Percentiles rank a stretch among this genome's conserved stretches.
These are phyloP conservation scores for Blastocystis sp. DNA, from an alignment of 352 stramenopile species.

Conservation along the genomic window DNA sequence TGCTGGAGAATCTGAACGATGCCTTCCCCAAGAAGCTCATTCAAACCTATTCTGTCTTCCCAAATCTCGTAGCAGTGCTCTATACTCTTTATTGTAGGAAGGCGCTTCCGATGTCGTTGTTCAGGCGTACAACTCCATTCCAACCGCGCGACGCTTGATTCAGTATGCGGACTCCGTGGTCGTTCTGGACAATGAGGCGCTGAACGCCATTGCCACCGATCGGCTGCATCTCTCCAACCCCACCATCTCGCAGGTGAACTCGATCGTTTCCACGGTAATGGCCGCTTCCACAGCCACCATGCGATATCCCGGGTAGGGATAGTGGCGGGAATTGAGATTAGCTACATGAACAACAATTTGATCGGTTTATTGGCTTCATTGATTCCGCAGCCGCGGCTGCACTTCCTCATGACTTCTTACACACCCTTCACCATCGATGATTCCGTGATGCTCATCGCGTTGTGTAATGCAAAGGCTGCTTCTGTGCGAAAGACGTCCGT, in stretches of 20 bases:
- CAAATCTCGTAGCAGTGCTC: neutral
- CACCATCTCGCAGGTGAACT: conserved; percentile 78
- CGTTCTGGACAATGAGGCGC: conserved; percentile 96
- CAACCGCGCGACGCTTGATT: conserved; percentile 94
- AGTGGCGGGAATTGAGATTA: too few species aligned
- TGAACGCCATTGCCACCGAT: conserved; percentile 86
- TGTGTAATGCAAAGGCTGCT: neutral
- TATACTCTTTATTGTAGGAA: neutral
- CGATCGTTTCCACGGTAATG: conserved; percentile 97
- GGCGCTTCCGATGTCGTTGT: conserved; percentile 87
- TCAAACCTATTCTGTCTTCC: conserved; percentile 89
- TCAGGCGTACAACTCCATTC: conserved; percentile 97
- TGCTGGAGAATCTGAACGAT: conserved; percentile 98
- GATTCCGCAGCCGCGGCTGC: conserved; percentile 95
- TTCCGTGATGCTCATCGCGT: neutral
- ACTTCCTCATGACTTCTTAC: conserved; percentile 99
- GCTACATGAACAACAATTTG: conserved; percentile 99
- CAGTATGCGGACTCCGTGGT: conserved; percentile 97
- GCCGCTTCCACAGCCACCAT: conserved; percentile 95
- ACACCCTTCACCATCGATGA: conserved; percentile 81
- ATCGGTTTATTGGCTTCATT: conserved; percentile 93
- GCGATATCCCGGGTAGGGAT: conserved; percentile 75
- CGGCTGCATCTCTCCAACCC: conserved; percentile 88
- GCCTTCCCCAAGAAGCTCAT: conserved; percentile 99
- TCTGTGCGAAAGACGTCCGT: conserved; percentile 96